These are phyloP conservation scores for Coniochaeta ligniaria DNA, from an alignment of 2,329 filamentous ascomycete species.

Conservation along the genomic window DNA sequence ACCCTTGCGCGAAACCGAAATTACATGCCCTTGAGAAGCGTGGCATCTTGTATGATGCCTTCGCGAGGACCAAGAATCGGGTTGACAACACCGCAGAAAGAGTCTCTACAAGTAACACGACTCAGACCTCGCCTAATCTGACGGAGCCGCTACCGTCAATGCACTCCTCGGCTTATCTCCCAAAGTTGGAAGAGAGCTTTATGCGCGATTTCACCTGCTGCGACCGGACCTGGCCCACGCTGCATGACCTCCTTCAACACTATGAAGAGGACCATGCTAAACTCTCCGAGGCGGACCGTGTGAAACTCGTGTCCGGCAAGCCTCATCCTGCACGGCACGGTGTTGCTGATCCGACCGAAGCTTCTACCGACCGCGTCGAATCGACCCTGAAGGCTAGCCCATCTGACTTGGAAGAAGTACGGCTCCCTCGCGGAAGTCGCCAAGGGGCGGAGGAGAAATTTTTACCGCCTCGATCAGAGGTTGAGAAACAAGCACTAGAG, in stretches of 20 bases:
- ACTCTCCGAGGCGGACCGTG: not conserved
- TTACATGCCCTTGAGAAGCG: not conserved
- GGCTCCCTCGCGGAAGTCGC: not conserved
- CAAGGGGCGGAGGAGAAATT: not conserved
- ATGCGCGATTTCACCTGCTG: conserved; percentile 98
- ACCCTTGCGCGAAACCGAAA: not conserved
- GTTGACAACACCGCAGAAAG: not conserved
- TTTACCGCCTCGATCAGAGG: not conserved
- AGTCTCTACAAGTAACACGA: not conserved
- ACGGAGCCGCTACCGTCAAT: conserved; percentile 82
- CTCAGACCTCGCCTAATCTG: conserved; percentile 70
- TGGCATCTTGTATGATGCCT: not conserved
- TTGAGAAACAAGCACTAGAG: not conserved
- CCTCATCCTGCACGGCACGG: too few relatives aligned
- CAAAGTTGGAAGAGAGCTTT: conserved; percentile 93
- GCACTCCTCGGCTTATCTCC: conserved; percentile 92
- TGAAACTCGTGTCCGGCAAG: too few relatives aligned
- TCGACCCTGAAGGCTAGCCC: too few relatives aligned
- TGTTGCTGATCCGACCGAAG: too few relatives aligned
- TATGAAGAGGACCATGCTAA: conserved; percentile 63
- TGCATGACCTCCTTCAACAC: conserved; percentile 92
- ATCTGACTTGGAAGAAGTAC: not conserved
- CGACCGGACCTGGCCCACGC: conserved; percentile 77
- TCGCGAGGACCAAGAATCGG: not conserved
- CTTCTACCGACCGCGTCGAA: too few relatives aligned